phyloP scores from a whole-genome alignment of 192 early-diverging fungal species.

The Umbelopsis isabellina region DNA sequence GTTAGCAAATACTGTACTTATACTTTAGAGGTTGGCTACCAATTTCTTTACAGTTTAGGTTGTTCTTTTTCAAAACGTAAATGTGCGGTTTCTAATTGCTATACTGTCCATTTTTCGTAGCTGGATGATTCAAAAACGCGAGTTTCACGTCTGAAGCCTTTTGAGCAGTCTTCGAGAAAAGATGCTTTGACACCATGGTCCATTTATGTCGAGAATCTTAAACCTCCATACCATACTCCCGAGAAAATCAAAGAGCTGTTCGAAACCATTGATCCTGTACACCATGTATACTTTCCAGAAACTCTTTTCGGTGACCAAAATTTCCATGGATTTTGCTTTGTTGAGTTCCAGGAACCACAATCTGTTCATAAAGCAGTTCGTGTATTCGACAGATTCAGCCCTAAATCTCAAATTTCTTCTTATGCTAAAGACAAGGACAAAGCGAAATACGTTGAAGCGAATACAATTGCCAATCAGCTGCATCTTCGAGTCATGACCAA shows the following conservation, averaged over 20 bases:
- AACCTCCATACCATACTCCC: neutral
- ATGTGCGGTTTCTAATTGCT: too few species aligned
- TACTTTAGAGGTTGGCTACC: neutral
- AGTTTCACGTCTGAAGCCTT: neutral
- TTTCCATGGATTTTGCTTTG: conserved; percentile 5
- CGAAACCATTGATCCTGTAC: conserved; percentile 10
- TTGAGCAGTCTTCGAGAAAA: neutral
- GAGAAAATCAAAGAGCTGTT: conserved; percentile 10
- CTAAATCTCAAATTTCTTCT: too few species aligned
- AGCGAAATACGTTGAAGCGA: neutral
- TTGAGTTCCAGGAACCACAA: conserved; percentile 1
- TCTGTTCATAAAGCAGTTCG: conserved; percentile 8
- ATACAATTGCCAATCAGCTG: neutral
- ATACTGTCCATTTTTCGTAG: neutral
- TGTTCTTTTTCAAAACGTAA: too few species aligned
- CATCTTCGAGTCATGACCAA: conserved; percentile 17
- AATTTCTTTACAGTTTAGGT: too few species aligned
- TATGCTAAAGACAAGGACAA: neutral
- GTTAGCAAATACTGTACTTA: neutral
- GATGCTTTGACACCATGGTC: conserved; percentile 8
- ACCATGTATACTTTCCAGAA: conserved; percentile 5
- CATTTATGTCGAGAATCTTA: neutral
- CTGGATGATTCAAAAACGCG: neutral
- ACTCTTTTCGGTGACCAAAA: neutral
- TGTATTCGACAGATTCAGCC: neutral